phyloP scores from a whole-genome alignment of 306 rosid species.

The Boehmeria nivea region DNA sequence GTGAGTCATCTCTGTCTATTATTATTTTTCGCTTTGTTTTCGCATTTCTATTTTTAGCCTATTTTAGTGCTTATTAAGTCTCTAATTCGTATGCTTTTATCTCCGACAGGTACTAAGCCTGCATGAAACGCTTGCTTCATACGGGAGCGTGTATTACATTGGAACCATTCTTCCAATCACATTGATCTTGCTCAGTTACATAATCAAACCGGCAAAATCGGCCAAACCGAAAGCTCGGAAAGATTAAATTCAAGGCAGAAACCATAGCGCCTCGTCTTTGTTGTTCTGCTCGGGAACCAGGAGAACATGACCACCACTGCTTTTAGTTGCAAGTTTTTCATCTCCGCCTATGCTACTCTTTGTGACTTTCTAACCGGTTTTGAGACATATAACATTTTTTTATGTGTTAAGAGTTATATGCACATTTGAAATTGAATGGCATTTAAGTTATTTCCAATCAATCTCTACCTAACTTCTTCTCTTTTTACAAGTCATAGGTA shows the following conservation, averaged over 20 bases:
- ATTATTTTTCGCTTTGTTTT: background rate
- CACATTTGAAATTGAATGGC: constrained; percentile 17
- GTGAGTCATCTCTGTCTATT: constrained; percentile 47
- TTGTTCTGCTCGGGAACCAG: constrained; percentile 23
- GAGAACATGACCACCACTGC: constrained; percentile 21
- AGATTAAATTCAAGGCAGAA: constrained; percentile 53
- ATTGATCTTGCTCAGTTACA: constrained; percentile 48
- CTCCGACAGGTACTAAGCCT: constrained; percentile 72
- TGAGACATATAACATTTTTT: background rate
- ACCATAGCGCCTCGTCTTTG: constrained; percentile 18
- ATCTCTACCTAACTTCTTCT: constrained; percentile 5
- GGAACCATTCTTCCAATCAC: constrained; percentile 75
- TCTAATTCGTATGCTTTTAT: constrained; percentile 22
- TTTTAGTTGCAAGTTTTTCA: constrained; percentile 22
- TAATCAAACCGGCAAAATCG: constrained; percentile 72
- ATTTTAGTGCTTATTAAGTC: constrained; percentile 13
- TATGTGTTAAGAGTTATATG: constrained; percentile 12
- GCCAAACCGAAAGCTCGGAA: constrained; percentile 59
- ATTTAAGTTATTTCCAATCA: constrained; percentile 19
- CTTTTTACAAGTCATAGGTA: background rate
- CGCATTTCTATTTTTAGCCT: background rate
- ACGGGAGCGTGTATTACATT: constrained; percentile 69
- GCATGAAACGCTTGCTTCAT: constrained; percentile 76
- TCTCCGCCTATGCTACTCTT: background rate
- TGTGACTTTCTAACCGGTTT: no score